Percentiles rank a stretch among this genome's conserved stretches.
Evolutionary conservation across 192 early-diverging fungal species (phyloP).

Genomic region (Coemansia aciculifera): DNA sequence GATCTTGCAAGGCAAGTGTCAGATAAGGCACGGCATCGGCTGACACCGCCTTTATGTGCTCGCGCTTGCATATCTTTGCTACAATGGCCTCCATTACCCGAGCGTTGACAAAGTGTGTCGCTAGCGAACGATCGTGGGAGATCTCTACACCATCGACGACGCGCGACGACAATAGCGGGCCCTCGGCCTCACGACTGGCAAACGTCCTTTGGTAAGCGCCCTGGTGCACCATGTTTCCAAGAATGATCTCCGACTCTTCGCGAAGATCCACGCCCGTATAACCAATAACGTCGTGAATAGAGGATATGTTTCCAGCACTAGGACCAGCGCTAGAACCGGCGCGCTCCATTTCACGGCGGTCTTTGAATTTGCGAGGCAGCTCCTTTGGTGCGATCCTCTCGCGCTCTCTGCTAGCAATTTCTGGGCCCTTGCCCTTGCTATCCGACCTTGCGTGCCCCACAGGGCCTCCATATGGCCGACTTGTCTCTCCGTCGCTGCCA

Average conservation of each 20-base stretch:
- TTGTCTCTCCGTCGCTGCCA: constrained; percentile 16
- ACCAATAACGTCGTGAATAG: constrained; percentile 73
- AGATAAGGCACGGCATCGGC: constrained; percentile 64
- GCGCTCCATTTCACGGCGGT: constrained; percentile 41
- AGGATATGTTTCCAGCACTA: constrained; percentile 25
- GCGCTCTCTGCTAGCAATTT: background rate
- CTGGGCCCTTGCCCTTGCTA: background rate
- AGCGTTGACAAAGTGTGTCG: constrained; percentile 17
- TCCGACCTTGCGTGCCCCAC: background rate
- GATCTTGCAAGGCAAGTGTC: constrained; percentile 68
- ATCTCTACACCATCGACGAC: constrained; percentile 27
- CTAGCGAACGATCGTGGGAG: constrained; percentile 23
- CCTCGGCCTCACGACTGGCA: constrained; percentile 10
- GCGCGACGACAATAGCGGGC: constrained; percentile 10
- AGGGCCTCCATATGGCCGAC: background rate
- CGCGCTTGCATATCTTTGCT: constrained; percentile 18
- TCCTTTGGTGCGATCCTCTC: constrained; percentile 19
- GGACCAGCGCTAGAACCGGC: constrained; percentile 6
- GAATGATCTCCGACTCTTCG: constrained; percentile 63
- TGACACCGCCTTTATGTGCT: constrained; percentile 50
- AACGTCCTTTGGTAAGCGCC: constrained; percentile 3
- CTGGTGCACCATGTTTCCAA: constrained; percentile 44
- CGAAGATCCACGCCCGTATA: constrained; percentile 77
- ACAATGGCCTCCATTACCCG: constrained; percentile 17
- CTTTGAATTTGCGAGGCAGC: constrained; percentile 19